Base-by-base conservation (phyloP, 2,329 filamentous ascomycete species). In the Trichoderma cornu-damae region DNA sequence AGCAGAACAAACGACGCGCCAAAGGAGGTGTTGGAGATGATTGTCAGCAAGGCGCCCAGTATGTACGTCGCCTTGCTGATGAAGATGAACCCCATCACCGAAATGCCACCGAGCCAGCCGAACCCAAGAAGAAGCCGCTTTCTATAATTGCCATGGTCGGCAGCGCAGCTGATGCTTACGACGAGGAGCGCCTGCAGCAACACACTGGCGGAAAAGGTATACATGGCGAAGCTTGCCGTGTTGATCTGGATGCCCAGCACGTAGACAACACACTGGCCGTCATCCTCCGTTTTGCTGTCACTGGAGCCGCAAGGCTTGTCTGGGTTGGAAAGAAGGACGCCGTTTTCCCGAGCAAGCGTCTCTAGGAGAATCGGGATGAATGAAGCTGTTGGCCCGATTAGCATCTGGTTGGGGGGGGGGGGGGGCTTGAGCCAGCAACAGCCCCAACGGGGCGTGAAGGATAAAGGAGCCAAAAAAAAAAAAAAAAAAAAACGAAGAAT, bases 351-450 rank as follows among this genome's bases (percentile, higher is more conserved):
- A 11, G 94, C 92, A 54, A 99, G 83, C 62, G 94, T 92, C 72
- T 99, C 94, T 61, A 99, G 82, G 3, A 94, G 88, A 60, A 99
- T 96, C 22, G 94, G 94, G 61, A 99, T 92, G 73, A 99, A 99
- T 37, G 90, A 95, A 47, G 88, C 90, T 93, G 66, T 58, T 30
- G 16, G 12, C 0, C 1, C 9, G 32, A 20, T 55, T 59, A 48
- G 51, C 43, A 34, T 11, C 6, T 12, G 22, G 4, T 3, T 11
- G 34, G 3, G 28, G 24, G 11, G 18, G 34, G 32, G n/a, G 14
- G 14, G 12, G 11, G 18, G 12, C 12, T 5, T 7, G 34, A 24
- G 26, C 22, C 14, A 28, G 40, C 6, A 32, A 35, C 56, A 43
- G 30, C 16, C n/a, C 35, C 46, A 47, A 34, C 20, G 32, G n/a